Conservation (phyloP, 129 eudicot genomes). For the Dittrichia graveolens region DNA sequence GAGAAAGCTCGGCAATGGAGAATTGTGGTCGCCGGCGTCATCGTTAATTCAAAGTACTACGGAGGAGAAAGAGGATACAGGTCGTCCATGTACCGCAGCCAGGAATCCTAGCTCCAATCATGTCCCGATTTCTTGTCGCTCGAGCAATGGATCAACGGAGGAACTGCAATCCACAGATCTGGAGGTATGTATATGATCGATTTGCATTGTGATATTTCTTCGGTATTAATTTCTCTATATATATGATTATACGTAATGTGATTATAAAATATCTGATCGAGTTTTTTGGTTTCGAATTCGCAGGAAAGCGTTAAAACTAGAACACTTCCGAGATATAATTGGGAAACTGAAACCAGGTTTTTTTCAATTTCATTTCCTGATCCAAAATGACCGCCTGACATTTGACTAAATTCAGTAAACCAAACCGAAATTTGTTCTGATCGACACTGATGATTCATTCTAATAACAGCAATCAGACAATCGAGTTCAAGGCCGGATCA, state of each 20-base stretch:
- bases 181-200: conserved; percentile 38
- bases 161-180: conserved; percentile 45
- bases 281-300: conserved; percentile 21
- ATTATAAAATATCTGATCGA: not conserved
- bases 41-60: conserved; percentile 32
- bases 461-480: conserved; percentile 28
- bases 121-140: conserved; percentile 44
- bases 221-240: not conserved
- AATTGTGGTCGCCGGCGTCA: conserved; percentile 22
- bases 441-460: not conserved
- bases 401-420: not conserved
- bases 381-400: not conserved
- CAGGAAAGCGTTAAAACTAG: conserved; percentile 34
- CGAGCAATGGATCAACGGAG: conserved; percentile 37
- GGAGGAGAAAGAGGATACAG: not conserved
- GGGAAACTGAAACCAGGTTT: conserved; percentile 12
- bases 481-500: conserved; percentile 36
- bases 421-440: conserved; percentile 5
- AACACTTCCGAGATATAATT: conserved; percentile 17
- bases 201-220: not conserved
- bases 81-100: not conserved
- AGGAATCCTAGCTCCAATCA: conserved; percentile 26
- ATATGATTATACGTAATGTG: not conserved
- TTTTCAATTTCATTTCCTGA: conserved; percentile 2
- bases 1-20: conserved; percentile 40